These are phyloP conservation scores for Sporothrix luriei DNA, from an alignment of 2,329 filamentous ascomycete genomes.

Conservation along the genomic window DNA sequence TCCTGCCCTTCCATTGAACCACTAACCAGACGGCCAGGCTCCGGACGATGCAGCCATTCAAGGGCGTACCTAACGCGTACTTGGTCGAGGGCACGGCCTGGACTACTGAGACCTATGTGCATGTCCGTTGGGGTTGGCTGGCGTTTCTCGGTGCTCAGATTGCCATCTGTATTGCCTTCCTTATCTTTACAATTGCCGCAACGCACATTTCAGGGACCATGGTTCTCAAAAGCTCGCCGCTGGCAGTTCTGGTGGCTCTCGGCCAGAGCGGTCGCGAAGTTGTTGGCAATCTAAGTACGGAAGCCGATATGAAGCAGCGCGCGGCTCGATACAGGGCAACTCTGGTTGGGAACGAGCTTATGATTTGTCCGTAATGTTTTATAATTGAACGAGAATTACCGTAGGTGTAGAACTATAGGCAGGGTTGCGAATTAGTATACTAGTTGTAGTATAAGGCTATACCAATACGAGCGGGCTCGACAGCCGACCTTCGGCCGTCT, in stretches of 20 bases:
- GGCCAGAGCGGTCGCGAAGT: not conserved
- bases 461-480: no score
- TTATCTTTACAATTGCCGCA: slow-evolving; percentile 35
- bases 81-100: slow-evolving; percentile 36
- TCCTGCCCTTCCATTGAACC: not conserved
- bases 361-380: not conserved
- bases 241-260: not conserved
- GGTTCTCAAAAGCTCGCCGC: slow-evolving; percentile 25
- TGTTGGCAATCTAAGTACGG: not conserved
- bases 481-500: no score
- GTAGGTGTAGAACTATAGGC: no score
- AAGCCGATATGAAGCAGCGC: slow-evolving; percentile 10
- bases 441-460: no score
- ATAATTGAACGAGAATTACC: no score
- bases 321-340: not conserved
- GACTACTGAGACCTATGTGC: slow-evolving; percentile 39
- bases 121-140: slow-evolving; percentile 43
- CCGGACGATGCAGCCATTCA: slow-evolving; percentile 19
- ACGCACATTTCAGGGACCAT: slow-evolving; percentile 17
- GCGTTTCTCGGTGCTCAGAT: slow-evolving; percentile 38
- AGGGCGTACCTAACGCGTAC: slow-evolving; percentile 1
- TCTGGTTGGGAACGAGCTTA: not conserved
- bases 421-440: no score
- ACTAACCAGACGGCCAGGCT: not conserved
- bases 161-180: slow-evolving; percentile 36